Evolutionary conservation across 2,329 filamentous ascomycete species (phyloP), one percentile per base, ranked within the genome.

Genomic region (Fusarium proliferatum): DNA sequence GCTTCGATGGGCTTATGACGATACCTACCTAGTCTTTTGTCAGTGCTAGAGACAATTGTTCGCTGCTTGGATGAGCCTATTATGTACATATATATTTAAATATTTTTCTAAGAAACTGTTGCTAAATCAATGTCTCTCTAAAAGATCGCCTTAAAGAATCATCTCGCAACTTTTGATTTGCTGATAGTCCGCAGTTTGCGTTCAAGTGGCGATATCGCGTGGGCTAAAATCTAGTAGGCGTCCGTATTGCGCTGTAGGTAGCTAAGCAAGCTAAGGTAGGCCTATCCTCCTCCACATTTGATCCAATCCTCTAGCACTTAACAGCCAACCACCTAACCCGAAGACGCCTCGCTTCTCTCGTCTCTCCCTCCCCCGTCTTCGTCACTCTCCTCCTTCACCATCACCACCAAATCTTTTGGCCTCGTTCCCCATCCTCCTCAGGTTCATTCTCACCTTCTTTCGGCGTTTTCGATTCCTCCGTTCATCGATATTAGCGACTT

Each of bases 201-300:
- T 28, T 51, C 33, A 36, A 28, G 73, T 76, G 73, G 73, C 73
- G 68, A 75, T 60, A 53, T 76, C 68, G 67, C 73, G 59, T 75
- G 64, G 64, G 71, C 62, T 65, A 74, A 60, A 26, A 38, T 59
- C 30, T 69, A 57, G 11, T 69, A 58, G 51, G n/a, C 36, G 26
- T 55, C 36, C 19, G 36, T 55, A 42, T 55, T 41, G 34, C 16
- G 10, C 36, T 55, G 23, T 39, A 13, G 33, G 33, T 33, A 33
- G 11, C 30, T 33, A 28, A 28, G 26, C 26, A 28, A 28, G 26
- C 26, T 28, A 33, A 33, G 33, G 33, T 33, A 53, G 67, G 52
- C 45, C 70, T 39, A 57, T 73, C 46, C 66, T 75, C 71, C 70
- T 74, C 74, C 74, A 73, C 69, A 70, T 61, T 61, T 67, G 61